Evolutionary conservation across 768 basidiomycete species (phyloP), one percentile per base, ranked within the genome.

Genomic region (Pleurotus ostreatus): DNA sequence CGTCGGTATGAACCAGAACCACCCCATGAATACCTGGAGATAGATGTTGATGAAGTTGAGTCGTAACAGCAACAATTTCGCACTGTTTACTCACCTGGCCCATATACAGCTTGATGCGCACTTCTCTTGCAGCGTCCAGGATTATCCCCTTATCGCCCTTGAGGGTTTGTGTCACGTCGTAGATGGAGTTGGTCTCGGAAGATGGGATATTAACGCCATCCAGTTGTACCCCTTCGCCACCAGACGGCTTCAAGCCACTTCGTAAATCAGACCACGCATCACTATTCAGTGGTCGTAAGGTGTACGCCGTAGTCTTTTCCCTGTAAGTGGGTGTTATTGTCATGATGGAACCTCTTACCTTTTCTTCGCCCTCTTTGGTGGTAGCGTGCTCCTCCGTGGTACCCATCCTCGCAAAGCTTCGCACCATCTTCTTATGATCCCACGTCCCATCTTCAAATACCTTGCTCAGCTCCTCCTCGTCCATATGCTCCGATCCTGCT

Each of bases 1-100:
- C 0, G 84, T 76, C 0, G 92, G 92, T 57, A 94, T 82, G 65
- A 94, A 78, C 92, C 92, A 94, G 49, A 85, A 66, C 92, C 92
- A 94, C 30, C 88, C 86, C 67, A 94, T 82, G 62, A 87, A 83
- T 0, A 92, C 77, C 79, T 92, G 47, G 15, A 65, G 22, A 37
- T 9, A 55, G 13, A 22, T 30, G 47, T 18, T 38, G 44, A 1
- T 13, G 13, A 55, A 22, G 56, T 54, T 16, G 16, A 60, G 34
- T 56, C 40, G 25, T 46, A 15, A 15, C 7, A 23, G 47, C 26
- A 1, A 34, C 18, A 16, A 0, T 30, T 16, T 30, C 7, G 8
- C 16, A 3, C 30, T 37, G n/a, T 22, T 11, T 44, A 51, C 66
- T 59, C 60, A 86, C 88, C 76, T 84, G 81, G 43, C 88, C 88